phyloP scores from a whole-genome alignment of 2,329 filamentous ascomycete genomes.

The Fusarium succisae region DNA sequence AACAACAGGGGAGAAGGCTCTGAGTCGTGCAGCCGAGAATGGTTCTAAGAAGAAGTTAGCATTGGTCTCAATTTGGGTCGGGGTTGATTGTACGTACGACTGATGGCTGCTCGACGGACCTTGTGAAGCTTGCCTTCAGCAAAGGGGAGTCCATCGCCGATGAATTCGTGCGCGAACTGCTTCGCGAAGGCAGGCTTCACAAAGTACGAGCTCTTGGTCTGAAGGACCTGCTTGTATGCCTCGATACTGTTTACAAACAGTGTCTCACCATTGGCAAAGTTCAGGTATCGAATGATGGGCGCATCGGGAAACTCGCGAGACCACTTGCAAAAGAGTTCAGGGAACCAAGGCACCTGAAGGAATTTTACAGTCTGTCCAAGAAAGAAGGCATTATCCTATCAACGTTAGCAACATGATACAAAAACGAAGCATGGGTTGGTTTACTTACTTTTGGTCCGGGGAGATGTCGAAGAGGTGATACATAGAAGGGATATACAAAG shows the following conservation, averaged over 20 bases:
- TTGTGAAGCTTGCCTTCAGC: conserved; percentile 49
- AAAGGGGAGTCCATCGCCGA: conserved; percentile 48
- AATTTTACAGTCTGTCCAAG: conserved; percentile 53
- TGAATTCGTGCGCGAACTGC: conserved; percentile 37
- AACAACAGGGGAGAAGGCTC: conserved; percentile 44
- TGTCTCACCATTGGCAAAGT: conserved; percentile 40
- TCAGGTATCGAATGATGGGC: conserved; percentile 43
- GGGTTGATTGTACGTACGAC: conserved; percentile 28
- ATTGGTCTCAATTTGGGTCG: neutral
- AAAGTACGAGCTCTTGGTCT: conserved; percentile 41
- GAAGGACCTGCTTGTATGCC: conserved; percentile 42
- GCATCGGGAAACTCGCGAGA: conserved; percentile 42
- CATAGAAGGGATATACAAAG: conserved; percentile 54
- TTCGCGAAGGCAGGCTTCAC: conserved; percentile 41
- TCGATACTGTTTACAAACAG: conserved; percentile 40
- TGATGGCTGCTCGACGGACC: conserved; percentile 47
- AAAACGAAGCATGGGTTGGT: neutral
- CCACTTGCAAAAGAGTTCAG: conserved; percentile 43
- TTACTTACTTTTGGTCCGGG: conserved; percentile 54
- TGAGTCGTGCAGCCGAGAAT: conserved; percentile 47
- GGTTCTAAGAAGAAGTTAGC: conserved; percentile 29
- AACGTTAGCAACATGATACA: neutral
- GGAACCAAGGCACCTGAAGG: conserved; percentile 41
- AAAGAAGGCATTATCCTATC: conserved; percentile 50
- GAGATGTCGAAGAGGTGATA: conserved; percentile 56